phyloP scores from a whole-genome alignment of 176 grass and related monocot species.

The Aegilops sharonensis region DNA sequence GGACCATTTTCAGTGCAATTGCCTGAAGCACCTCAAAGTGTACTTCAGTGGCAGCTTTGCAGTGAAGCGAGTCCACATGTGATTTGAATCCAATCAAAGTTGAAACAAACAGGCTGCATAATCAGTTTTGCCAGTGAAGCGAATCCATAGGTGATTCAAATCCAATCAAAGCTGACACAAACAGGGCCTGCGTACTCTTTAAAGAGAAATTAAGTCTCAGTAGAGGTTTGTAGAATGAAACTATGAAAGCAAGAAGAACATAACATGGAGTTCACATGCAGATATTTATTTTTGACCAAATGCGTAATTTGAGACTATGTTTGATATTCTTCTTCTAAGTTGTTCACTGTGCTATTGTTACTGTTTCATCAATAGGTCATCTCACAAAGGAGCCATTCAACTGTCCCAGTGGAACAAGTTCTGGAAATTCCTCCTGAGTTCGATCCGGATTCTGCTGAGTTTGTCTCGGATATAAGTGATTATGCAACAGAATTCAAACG shows the following conservation, averaged over 20 bases:
- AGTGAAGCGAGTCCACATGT: too few relatives aligned
- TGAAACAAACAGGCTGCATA: too few relatives aligned
- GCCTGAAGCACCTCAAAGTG: too few relatives aligned
- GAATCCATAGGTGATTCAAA: too few relatives aligned
- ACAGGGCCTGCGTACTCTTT: background rate
- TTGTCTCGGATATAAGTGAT: conserved; percentile 59
- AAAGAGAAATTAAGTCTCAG: background rate
- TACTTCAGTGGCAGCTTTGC: too few relatives aligned
- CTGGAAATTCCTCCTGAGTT: conserved; percentile 55
- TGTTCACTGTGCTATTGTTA: background rate
- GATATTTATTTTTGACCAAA: background rate
- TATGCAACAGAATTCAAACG: conserved; percentile 36
- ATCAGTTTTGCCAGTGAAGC: too few relatives aligned
- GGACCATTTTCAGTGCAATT: too few relatives aligned
- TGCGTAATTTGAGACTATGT: background rate
- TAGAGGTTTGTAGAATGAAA: background rate
- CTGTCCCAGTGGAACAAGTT: conserved; percentile 27
- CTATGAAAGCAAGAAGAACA: background rate
- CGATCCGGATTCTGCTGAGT: conserved; percentile 54
- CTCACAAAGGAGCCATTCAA: conserved; percentile 31
- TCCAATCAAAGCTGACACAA: too few relatives aligned
- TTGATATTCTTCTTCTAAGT: background rate
- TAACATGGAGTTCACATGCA: background rate
- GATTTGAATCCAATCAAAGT: too few relatives aligned
- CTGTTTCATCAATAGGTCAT: conserved; percentile 33